Evolutionary conservation across 148 eudicot species (phyloP), one percentile per base, ranked within the genome.

Genomic region (Rhododendron kiyosumense): DNA sequence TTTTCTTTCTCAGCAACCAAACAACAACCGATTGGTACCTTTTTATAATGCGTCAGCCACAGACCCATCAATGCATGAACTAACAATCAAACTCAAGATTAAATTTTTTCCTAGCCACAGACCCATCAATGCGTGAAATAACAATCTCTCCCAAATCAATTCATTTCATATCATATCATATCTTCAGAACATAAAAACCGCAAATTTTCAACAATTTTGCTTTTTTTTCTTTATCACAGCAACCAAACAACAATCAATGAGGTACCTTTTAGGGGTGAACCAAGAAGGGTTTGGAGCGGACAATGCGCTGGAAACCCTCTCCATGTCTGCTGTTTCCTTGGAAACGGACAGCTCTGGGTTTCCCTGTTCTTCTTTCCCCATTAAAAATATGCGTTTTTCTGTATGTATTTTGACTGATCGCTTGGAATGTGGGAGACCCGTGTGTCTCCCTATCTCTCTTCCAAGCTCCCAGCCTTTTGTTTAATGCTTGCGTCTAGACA

Each of bases 251-350:
- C 46, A 43, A 49, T 28, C 86, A 87, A 84, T 49, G 15, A 49
- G 14, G 48, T 48, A 94, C 98, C 98, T 94, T 90, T 87, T 90
- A 36, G 98, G 96, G 49, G 95, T 93, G 85, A 93, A 93, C 99
- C 99, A 94, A 18, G 97, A 92, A 81, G 96, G 94, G 0, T 89
- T 88, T 46, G 92, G 63, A 86, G 77, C 85, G 20, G 86, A 88
- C 30, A 59, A 63, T 28, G 59, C 18, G 57, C 61, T 61, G 22
- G 88, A 9, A 83, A 79, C 65, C 61, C 24, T 51, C 45, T 74
- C 90, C 89, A 88, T 89, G 49, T 81, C 84, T 26, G 86, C 85
- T 54, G 90, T 88, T 85, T 88, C 90, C 63, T 80, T 88, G 43
- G 86, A n/a, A 18, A 87, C 92, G 80, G 80, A 86, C 65, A 28